Evolutionary conservation across 192 early-diverging fungal species (phyloP).

Genomic region (Backusella tarrabulga): DNA sequence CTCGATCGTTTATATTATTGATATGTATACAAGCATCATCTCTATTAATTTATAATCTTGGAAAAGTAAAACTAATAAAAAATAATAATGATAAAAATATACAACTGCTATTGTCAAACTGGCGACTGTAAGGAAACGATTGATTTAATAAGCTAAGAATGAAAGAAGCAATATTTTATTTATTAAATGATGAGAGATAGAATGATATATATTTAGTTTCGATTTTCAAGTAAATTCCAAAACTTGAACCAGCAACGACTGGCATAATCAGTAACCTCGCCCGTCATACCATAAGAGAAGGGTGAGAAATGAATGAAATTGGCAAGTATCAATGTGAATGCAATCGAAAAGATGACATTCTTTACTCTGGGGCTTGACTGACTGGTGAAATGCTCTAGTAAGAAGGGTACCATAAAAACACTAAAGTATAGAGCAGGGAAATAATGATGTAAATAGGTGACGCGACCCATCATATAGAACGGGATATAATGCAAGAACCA

Average conservation of each 20-base stretch:
- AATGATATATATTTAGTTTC: background rate
- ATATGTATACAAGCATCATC: no score
- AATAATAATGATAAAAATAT: background rate
- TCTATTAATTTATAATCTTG: no score
- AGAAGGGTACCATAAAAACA: conserved; percentile 72
- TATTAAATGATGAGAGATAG: background rate
- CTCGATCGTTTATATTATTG: no score
- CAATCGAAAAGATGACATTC: conserved; percentile 8
- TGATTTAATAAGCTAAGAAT: no score
- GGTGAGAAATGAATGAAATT: conserved; percentile 80
- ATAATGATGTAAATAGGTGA: conserved; percentile 96
- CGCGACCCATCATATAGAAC: conserved; percentile 95
- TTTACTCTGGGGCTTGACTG: background rate
- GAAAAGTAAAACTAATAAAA: no score
- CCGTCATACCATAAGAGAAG: conserved; percentile 80
- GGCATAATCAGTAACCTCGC: conserved; percentile 56
- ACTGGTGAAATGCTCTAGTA: conserved; percentile 69
- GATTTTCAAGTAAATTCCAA: conserved; percentile 79
- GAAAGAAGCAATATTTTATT: background rate
- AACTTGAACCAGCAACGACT: conserved; percentile 67
- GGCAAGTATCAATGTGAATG: conserved; percentile 39
- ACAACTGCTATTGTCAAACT: background rate
- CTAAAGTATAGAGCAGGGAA: conserved; percentile 96
- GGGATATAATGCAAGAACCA: conserved; percentile 95
- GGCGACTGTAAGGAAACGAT: no score